phyloP scores from a whole-genome alignment of 1,284 basidiomycete genomes.

The Pterulicium gracile region DNA sequence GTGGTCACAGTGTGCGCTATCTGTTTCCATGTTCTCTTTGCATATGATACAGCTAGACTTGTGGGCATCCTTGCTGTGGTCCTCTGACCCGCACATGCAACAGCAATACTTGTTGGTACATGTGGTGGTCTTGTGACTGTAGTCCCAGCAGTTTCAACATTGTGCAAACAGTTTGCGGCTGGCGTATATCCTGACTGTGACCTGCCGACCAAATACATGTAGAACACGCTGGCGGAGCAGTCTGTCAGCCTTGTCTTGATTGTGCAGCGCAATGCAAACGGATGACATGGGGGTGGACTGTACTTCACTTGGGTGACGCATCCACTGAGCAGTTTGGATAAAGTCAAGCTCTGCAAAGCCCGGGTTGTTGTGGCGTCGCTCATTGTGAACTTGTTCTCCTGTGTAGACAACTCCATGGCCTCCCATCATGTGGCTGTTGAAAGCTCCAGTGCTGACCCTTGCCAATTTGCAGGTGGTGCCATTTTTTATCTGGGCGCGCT shows the following conservation, averaged over 20 bases:
- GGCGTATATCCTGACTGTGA: slow-evolving; percentile 11
- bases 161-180: slow-evolving; percentile 13
- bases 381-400: slow-evolving; percentile 8
- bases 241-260: slow-evolving; percentile 11
- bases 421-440: slow-evolving; percentile 5
- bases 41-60: slow-evolving; percentile 7
- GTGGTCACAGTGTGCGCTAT: slow-evolving; percentile 8
- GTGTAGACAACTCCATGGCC: slow-evolving; percentile 2
- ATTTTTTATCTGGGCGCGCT: slow-evolving; percentile 13
- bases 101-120: slow-evolving; percentile 7
- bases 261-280: slow-evolving; percentile 15
- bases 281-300: slow-evolving; percentile 10
- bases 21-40: slow-evolving; percentile 4
- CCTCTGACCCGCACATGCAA: slow-evolving; percentile 4
- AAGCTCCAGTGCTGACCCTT: slow-evolving; percentile 11
- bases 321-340: background rate
- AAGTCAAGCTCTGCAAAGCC: slow-evolving; percentile 6
- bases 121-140: slow-evolving; percentile 5
- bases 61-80: slow-evolving; percentile 7
- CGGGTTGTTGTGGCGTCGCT: slow-evolving; percentile 12
- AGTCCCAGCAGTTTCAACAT: slow-evolving; percentile 13
- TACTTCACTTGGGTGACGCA: slow-evolving; percentile 9
- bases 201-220: slow-evolving; percentile 13
- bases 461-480: slow-evolving; percentile 17
- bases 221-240: slow-evolving; percentile 12